A percentile compares a stretch with the other conserved stretches of the same genome.
Conservation (phyloP, 768 basidiomycete species). For the Lentinula boryana region DNA sequence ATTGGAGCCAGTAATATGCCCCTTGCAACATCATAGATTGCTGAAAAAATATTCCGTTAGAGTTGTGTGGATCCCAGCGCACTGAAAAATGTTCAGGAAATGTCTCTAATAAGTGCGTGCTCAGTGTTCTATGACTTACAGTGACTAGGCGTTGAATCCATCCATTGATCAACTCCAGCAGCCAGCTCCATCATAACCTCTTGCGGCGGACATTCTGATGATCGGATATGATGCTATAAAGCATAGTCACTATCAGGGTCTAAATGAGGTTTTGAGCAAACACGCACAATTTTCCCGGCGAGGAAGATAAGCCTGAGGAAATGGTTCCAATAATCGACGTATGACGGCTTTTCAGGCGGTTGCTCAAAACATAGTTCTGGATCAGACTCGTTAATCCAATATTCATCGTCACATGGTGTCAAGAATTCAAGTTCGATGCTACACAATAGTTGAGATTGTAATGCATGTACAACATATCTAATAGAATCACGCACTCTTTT, state of each 20-base stretch:
- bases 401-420: constrained; percentile 61
- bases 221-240: neutral
- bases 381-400: constrained; percentile 43
- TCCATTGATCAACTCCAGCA: constrained; percentile 55
- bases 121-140: constrained; percentile 24
- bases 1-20: constrained; percentile 36
- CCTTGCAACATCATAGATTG: constrained; percentile 33
- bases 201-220: constrained; percentile 25
- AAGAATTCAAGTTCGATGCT: constrained; percentile 63
- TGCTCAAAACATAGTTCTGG: constrained; percentile 43
- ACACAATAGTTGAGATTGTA: neutral
- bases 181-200: constrained; percentile 56
- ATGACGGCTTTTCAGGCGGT: constrained; percentile 42
- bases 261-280: constrained; percentile 40
- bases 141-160: constrained; percentile 52
- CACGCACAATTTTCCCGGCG: constrained; percentile 43
- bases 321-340: constrained; percentile 37
- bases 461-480: neutral
- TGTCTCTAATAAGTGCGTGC: neutral
- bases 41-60: constrained; percentile 26
- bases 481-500: constrained; percentile 39
- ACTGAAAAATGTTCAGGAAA: constrained; percentile 11
- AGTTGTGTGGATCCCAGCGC: constrained; percentile 16
- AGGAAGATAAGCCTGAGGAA: constrained; percentile 46
- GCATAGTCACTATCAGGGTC: constrained; percentile 9